phyloP scores from a whole-genome alignment of 805 yeast genomes.

The Zygosaccharomyces bailii region DNA sequence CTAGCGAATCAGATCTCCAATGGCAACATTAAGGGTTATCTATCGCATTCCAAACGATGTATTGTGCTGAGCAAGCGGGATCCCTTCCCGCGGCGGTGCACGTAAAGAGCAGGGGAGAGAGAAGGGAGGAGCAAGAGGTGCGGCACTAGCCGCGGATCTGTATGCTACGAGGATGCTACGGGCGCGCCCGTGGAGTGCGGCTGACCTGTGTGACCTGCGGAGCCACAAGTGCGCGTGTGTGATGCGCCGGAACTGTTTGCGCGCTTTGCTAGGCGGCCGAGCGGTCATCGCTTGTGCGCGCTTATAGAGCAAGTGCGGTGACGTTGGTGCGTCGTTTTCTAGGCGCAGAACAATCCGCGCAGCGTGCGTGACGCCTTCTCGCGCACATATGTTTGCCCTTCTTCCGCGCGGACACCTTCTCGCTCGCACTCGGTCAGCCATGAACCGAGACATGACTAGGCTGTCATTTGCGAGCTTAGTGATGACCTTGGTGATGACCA shows the following conservation, averaged over 20 bases:
- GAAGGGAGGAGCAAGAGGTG: too few relatives aligned
- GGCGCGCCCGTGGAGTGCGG: too few relatives aligned
- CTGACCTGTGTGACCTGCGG: too few relatives aligned
- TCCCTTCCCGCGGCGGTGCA: conserved; percentile 56
- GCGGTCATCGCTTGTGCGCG: too few relatives aligned
- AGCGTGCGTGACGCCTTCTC: neutral
- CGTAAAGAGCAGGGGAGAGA: too few relatives aligned
- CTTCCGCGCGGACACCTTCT: too few relatives aligned
- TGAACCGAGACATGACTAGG: too few relatives aligned
- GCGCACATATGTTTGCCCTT: too few relatives aligned
- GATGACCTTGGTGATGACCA: neutral
- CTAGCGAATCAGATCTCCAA: conserved; percentile 61
- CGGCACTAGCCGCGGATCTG: too few relatives aligned
- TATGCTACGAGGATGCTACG: too few relatives aligned
- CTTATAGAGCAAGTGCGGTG: neutral
- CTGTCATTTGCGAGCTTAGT: neutral
- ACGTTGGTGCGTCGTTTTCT: neutral
- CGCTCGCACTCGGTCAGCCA: too few relatives aligned
- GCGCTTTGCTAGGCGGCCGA: neutral
- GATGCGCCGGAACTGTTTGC: too few relatives aligned
- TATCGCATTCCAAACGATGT: conserved; percentile 71
- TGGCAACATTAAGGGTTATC: conserved; percentile 70
- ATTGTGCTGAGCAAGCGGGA: conserved; percentile 71
- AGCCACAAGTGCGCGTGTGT: neutral
- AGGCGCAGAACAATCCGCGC: conserved; percentile 1